A percentile compares a stretch with the other conserved stretches of the same genome.
Evolutionary conservation across 2,329 filamentous ascomycete genomes (phyloP).

Genomic region (Juglanconis oblonga): DNA sequence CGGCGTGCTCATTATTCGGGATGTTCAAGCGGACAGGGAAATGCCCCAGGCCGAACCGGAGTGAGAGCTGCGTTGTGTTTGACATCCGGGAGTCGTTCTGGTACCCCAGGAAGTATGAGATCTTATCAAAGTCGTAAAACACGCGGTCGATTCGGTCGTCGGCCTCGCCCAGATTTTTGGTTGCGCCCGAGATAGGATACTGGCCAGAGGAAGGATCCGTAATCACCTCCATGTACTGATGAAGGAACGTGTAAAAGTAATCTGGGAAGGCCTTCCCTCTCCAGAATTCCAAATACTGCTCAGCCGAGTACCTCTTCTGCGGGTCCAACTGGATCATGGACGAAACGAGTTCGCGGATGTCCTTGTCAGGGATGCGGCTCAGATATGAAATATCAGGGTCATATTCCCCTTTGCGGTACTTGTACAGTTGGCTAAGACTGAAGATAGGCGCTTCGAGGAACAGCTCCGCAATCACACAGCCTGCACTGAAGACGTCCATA

Average conservation of each 20-base stretch:
- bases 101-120: slow-evolving; percentile 88
- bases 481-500: slow-evolving; percentile 97
- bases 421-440: slow-evolving; percentile 92
- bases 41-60: slow-evolving; percentile 54
- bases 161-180: slow-evolving; percentile 75
- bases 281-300: slow-evolving; percentile 92
- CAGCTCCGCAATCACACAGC: slow-evolving; percentile 94
- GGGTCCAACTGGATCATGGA: slow-evolving; percentile 97
- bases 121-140: slow-evolving; percentile 95
- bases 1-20: slow-evolving; percentile 75
- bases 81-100: slow-evolving; percentile 43
- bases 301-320: slow-evolving; percentile 85
- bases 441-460: slow-evolving; percentile 97
- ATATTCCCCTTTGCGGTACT: slow-evolving; percentile 89
- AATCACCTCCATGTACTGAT: slow-evolving; percentile 95
- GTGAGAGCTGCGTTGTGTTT: slow-evolving; percentile 33
- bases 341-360: slow-evolving; percentile 82
- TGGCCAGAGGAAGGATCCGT: slow-evolving; percentile 85
- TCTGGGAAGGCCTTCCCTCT: slow-evolving; percentile 88
- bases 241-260: slow-evolving; percentile 96
- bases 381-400: slow-evolving; percentile 80
- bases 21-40: slow-evolving; percentile 85
- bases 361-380: slow-evolving; percentile 80
- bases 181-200: slow-evolving; percentile 63
- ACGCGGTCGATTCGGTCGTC: slow-evolving; percentile 94